Base-by-base conservation (phyloP, 768 basidiomycete genomes). In the Kwoniella heveanensis region DNA sequence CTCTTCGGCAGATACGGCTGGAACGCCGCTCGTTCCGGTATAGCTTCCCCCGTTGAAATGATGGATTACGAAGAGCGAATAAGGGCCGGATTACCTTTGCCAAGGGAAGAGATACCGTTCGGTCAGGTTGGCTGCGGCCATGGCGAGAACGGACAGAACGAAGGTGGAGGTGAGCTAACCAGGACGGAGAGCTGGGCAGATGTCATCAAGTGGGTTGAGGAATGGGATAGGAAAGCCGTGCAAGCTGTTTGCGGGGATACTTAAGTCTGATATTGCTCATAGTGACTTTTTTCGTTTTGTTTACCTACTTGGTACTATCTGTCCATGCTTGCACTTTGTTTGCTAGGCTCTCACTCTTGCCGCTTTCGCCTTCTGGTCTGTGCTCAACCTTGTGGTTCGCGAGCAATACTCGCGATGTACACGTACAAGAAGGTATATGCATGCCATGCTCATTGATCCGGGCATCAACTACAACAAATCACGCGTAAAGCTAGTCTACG, bases 61-160 rank as follows among this genome's bases (percentile, higher is more conserved):
- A 72, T 77, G 72, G 64, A 65, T 21, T 77, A 62, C 36, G 69
- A 73, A 9, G 66, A 77, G 62, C 56, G 75, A 9, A 50, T 55
- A 10, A n/a, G 25, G 21, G 62, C 63, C 1, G 68, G 68, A 2
- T 32, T 73, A 15, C 54, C 51, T 12, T 49, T 69, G 8, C 62
- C 65, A 1, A 32, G 48, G 15, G 54, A 64, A 25, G 59, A 65
- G 44, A 66, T 74, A 24, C 53, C 62, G 49, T 27, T 68, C 37
- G 60, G 64, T 1, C 30, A 25, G 29, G 54, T 49, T n/a, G 46
- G 65, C 2, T 27, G 57, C 15, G 44, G 68, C n/a, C 32, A 62
- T 10, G 17, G 19, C 39, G 39, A 32, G 32, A 13, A 32, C n/a
- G n/a, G n/a, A n/a, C n/a, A n/a, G n/a, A n/a, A 32, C 13, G 32